Evolutionary conservation across 2,329 filamentous ascomycete species (phyloP).

Genomic region (Claviceps sp.): DNA sequence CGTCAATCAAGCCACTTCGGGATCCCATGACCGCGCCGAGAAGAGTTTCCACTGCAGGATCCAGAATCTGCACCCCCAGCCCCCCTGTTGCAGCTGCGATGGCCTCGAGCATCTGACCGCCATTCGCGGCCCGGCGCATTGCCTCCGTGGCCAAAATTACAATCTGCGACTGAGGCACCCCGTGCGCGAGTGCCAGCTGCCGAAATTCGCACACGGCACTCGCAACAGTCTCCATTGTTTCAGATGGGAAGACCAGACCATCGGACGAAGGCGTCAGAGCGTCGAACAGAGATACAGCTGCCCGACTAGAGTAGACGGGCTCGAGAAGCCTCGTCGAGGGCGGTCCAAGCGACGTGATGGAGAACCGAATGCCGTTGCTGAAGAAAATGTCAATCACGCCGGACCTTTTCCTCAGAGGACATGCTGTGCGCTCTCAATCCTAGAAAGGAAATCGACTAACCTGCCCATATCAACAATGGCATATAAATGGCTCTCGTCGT

Average conservation of each 20-base stretch:
- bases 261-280: constrained; percentile 44
- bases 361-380: constrained; percentile 89
- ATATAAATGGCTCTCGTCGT: constrained; percentile 35
- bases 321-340: constrained; percentile 58
- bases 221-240: constrained; percentile 53
- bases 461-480: constrained; percentile 49
- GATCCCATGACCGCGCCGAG: constrained; percentile 70
- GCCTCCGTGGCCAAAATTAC: constrained; percentile 79
- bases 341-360: constrained; percentile 67
- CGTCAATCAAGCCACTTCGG: constrained; percentile 54
- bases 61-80: constrained; percentile 57
- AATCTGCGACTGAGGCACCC: constrained; percentile 51
- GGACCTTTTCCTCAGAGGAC: too few relatives aligned
- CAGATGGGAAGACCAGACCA: constrained; percentile 30
- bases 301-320: constrained; percentile 66
- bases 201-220: constrained; percentile 57
- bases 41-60: constrained; percentile 68
- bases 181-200: constrained; percentile 53
- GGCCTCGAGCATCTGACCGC: constrained; percentile 47
- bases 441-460: constrained; percentile 17
- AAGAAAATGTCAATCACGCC: neutral
- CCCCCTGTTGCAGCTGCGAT: constrained; percentile 50
- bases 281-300: constrained; percentile 76
- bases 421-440: neutral
- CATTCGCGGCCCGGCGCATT: constrained; percentile 68